A percentile compares a stretch with the other conserved stretches of the same genome.
These are phyloP conservation scores for Phialophora chinensis DNA, from an alignment of 2,329 filamentous ascomycete species.

Conservation along the genomic window DNA sequence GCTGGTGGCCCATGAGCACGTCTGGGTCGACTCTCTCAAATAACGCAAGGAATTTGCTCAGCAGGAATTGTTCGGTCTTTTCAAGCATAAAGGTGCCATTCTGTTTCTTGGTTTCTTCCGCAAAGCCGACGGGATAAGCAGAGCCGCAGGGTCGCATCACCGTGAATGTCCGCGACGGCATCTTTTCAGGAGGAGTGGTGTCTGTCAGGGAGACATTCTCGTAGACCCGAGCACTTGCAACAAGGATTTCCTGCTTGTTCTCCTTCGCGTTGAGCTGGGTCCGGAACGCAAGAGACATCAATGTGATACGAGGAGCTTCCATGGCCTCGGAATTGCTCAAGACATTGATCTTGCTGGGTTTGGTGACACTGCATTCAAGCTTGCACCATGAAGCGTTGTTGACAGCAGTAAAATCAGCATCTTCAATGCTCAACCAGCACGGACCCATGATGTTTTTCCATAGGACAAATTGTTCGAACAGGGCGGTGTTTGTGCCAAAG, in stretches of 20 bases:
- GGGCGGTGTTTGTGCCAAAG: slow-evolving; percentile 88
- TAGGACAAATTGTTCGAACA: slow-evolving; percentile 97
- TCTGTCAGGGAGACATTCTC: slow-evolving; percentile 87
- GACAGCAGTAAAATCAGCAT: slow-evolving; percentile 79
- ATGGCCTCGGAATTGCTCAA: slow-evolving; percentile 78
- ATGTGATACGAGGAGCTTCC: slow-evolving; percentile 82
- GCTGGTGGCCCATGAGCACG: slow-evolving; percentile 88
- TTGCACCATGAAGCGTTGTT: slow-evolving; percentile 98
- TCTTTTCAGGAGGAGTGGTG: slow-evolving; percentile 83
- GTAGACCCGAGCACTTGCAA: slow-evolving; percentile 90
- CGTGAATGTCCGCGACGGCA: slow-evolving; percentile 90
- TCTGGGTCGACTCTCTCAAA: slow-evolving; percentile 89
- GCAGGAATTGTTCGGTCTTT: slow-evolving; percentile 81
- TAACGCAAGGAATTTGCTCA: slow-evolving; percentile 87
- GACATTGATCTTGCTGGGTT: slow-evolving; percentile 75
- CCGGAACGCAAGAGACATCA: slow-evolving; percentile 93
- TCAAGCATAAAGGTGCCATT: slow-evolving; percentile 80
- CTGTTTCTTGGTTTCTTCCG: slow-evolving; percentile 61
- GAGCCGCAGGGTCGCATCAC: slow-evolving; percentile 80
- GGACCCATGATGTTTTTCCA: slow-evolving; percentile 99
- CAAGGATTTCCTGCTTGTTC: slow-evolving; percentile 94
- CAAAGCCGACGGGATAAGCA: slow-evolving; percentile 85
- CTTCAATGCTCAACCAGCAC: slow-evolving; percentile 92
- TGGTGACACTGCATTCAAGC: slow-evolving; percentile 81
- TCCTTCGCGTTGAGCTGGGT: slow-evolving; percentile 88